Conservation (phyloP, 768 basidiomycete species). For the Lenzites betulinus region DNA sequence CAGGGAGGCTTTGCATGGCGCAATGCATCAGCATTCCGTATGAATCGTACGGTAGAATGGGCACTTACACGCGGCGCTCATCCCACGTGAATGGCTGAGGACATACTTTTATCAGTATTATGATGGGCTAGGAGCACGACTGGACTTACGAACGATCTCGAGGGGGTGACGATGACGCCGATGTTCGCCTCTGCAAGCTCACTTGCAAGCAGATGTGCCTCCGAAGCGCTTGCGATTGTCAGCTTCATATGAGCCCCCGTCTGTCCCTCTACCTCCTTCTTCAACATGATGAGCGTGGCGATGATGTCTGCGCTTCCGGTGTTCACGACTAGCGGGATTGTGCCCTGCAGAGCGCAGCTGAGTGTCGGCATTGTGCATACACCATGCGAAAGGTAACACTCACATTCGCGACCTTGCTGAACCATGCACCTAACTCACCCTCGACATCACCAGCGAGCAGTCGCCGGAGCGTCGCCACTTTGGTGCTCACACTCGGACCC, state of each 20-base stretch:
- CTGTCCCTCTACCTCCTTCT: conserved; percentile 49
- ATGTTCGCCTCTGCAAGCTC: conserved; percentile 63
- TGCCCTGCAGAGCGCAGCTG: conserved; percentile 41
- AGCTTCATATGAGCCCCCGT: conserved; percentile 32
- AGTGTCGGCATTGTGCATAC: neutral
- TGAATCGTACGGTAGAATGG: neutral
- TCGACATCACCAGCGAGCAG: conserved; percentile 48
- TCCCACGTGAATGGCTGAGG: conserved; percentile 61
- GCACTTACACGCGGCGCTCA: conserved; percentile 56
- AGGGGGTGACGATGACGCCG: conserved; percentile 68
- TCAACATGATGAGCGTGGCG: conserved; percentile 64
- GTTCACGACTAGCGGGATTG: conserved; percentile 62
- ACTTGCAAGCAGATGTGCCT: conserved; percentile 63
- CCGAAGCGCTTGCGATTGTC: conserved; percentile 60
- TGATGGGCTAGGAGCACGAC: neutral
- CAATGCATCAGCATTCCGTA: neutral
- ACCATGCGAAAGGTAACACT: neutral
- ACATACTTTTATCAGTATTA: neutral
- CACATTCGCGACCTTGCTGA: conserved; percentile 37
- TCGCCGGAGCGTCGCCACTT: conserved; percentile 70
- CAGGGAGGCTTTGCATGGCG: conserved; percentile 50
- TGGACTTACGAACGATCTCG: conserved; percentile 50
- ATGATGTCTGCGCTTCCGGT: conserved; percentile 78
- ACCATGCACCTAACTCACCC: conserved; percentile 34
- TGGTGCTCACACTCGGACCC: conserved; percentile 66